Evolutionary conservation across 2,329 filamentous ascomycete species (phyloP), one percentile per base, ranked within the genome.

Genomic region (Alternaria infectoria): DNA sequence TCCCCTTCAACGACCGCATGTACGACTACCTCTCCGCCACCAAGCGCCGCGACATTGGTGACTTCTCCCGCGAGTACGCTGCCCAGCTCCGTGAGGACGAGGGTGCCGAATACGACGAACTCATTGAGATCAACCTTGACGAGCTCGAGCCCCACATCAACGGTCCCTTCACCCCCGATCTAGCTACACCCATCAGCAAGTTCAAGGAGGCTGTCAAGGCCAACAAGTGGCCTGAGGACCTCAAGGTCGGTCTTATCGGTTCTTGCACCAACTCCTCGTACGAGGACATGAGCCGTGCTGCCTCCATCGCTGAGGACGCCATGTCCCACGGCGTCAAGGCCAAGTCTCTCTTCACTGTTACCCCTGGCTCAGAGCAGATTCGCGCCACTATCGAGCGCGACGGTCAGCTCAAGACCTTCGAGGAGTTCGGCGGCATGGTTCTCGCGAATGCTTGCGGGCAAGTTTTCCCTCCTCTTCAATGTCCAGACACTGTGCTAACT

Each of bases 1-100:
- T 99, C 91, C 93, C 94, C 73, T 99, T 97, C 90, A 97, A 96
- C 85, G 92, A 97, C 82, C 89, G 92, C 79, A 97, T 97, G 94
- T 92, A 97, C 86, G 92, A 97, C 80, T 99, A 98, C 86, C 89
- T 99, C 46, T 86, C 85, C 47, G 93, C 93, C 45, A 99, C 96
- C 74, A 97, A 97, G 88, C 92, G 96, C 77, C 86, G 88, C 78
- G 88, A 91, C 15, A 97, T 99, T 74, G 96, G 93, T 77, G 93
- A 98, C 81, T 97, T 94, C 80, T 88, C 96, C 58, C 90, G 93
- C 71, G 79, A 85, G 40, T 98, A 97, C 81, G 91, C 93, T 73
- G 86, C 92, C 75, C 93, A 97, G 76, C 91, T 99, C 69, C 89
- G 88, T 64, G 90, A 92, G 79, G 96, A 99, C 73, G 86, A 96